Base-by-base conservation (phyloP, 2,329 filamentous ascomycete genomes). In the Fonsecaea nubica region DNA sequence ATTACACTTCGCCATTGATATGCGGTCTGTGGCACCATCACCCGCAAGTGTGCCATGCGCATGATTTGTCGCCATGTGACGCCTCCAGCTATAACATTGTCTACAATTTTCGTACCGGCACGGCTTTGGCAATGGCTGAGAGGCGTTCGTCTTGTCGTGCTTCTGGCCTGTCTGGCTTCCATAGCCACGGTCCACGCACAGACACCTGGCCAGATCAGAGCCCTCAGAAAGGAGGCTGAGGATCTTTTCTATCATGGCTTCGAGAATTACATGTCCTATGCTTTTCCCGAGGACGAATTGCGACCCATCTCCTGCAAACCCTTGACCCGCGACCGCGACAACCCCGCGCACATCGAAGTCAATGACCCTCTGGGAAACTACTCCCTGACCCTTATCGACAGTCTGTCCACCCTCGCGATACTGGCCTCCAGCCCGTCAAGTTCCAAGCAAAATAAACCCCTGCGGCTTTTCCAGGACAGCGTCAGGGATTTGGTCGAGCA, bases 291-390 rank as follows among this genome's bases (percentile, higher is more conserved):
- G 79, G 95, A 99, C 76, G 95, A 94, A 87, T 83, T 99, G 64
- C 91, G 92, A 54, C 95, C 95, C 8, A 82, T 99, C 21, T 89
- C 92, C 32, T 99, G 95, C 79, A 83, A 83, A 15, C 92, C 95
- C 5, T 83, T 98, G 74, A 92, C 91, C 48, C 90, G 95, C 78
- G 93, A 97, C 80, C 86, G 87, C 73, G 82, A 88, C 56, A 91
- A 97, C 76, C 90, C 92, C 1, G 85, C 86, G 64, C 90, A 96
- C 75, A 87, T 95, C 72, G 93, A 92, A 73, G 84, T 97, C 68
- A 98, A 98, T 80, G 95, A 99, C 78, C 93, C 96, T 13, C 85
- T 99, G 52, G 95, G 95, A 4, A 98, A 99, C 80, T 99, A 98
- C 80, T 97, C 93, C 63, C 83, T 99, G 69, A 98, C 95, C 1